These are phyloP conservation scores for Pseudogymnoascus sp. DNA, from an alignment of 2,329 filamentous ascomycete genomes.

Conservation along the genomic window DNA sequence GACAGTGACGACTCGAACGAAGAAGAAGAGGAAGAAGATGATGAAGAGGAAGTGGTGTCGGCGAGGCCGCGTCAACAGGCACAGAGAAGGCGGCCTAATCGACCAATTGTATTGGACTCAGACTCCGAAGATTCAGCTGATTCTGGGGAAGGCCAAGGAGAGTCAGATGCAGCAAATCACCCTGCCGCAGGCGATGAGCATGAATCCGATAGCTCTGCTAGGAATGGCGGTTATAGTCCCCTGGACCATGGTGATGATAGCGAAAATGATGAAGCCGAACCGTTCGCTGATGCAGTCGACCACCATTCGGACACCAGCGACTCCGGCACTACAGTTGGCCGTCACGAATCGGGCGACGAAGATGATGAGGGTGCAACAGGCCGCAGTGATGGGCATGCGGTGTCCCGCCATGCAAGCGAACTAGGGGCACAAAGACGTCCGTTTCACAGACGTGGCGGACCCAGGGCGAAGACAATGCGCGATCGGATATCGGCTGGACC, in stretches of 20 bases:
- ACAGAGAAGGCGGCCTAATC: neutral
- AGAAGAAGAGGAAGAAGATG: conserved; percentile 23
- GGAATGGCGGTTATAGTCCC: conserved; percentile 28
- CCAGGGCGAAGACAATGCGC: neutral
- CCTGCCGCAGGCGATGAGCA: neutral
- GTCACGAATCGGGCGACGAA: conserved; percentile 14
- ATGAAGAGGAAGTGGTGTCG: conserved; percentile 11
- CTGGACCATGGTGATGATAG: conserved; percentile 28
- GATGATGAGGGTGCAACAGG: conserved; percentile 25
- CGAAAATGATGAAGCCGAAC: conserved; percentile 19
- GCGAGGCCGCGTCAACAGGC: conserved; percentile 11
- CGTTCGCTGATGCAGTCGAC: neutral
- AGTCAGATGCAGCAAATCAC: conserved; percentile 20
- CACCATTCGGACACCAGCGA: conserved; percentile 9
- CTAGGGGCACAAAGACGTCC: neutral
- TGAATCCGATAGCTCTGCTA: conserved; percentile 5
- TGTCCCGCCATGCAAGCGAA: neutral
- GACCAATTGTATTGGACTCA: conserved; percentile 3
- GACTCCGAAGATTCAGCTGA: conserved; percentile 15
- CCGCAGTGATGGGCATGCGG: conserved; percentile 19
- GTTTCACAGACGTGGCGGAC: neutral
- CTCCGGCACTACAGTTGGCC: conserved; percentile 14
- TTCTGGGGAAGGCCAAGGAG: conserved; percentile 25
- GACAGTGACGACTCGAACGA: conserved; percentile 17
- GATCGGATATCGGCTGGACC: neutral